Base-by-base conservation (phyloP, 176 grass and related monocot species). In the Leersia perrieri region DNA sequence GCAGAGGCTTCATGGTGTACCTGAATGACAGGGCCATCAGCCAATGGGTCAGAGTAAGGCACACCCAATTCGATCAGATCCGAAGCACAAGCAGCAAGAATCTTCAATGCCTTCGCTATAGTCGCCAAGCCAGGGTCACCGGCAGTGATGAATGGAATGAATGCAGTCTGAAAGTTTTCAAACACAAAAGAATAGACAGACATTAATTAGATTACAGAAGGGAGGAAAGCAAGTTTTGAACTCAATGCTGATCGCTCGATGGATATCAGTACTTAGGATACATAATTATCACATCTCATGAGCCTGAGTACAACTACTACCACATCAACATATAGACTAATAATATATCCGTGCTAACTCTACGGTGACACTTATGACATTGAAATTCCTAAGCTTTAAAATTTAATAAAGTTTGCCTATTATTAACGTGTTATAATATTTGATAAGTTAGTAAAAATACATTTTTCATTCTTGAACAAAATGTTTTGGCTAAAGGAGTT, bases 21-120 rank as follows among this genome's bases (percentile, higher is more conserved):
- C 93, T 99, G 97, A 81, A 99, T 99, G 82, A 99, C 93, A 15
- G 97, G 97, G 20, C 97, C 97, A 60, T 99, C 97, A 69, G 97
- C 97, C 51, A 99, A 80, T 9, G 93, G 93, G 34, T 99, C 93
- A 34, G 93, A 95, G 67, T 99, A 99, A 32, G 97, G 97, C 40
- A 99, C 82, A 9, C 97, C 97, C 88, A 99, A 82, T 87, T 99
- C 97, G 18, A 99, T 99, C 35, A 99, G 74, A 26, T 95, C 93
- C 0, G 93, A 91, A 63, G 93, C 97, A 40, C 92, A 99, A 14
- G 85, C 87, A 62, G 95, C 97, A 73, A 99, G 90, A 81, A 99
- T 67, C 87, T 91, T 95, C 40, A 99, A 23, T 18, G 97, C 97
- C 83, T 93, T 90, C 0, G 91, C 87, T 49, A 93, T 99, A 67